Conservation (phyloP, 2,329 filamentous ascomycete species). For the Fusarium mangiferae region DNA sequence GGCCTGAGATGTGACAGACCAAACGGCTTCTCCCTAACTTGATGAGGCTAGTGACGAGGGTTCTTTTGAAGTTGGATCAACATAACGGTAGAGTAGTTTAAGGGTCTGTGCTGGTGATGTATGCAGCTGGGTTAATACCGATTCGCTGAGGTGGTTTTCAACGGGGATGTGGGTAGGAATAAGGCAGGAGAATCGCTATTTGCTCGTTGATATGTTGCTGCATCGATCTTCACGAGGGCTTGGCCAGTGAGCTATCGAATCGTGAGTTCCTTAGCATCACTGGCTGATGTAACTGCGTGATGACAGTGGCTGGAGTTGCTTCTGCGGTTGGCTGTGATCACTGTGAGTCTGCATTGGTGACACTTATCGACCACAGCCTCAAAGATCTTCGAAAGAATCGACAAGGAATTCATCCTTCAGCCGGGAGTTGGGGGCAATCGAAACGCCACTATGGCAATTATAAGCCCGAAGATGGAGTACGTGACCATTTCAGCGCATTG, state of each 20-base stretch:
- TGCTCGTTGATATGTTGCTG: neutral
- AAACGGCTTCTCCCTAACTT: constrained; percentile 10
- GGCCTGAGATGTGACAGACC: neutral
- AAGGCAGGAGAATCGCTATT: neutral
- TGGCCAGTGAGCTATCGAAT: neutral
- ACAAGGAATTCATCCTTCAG: neutral
- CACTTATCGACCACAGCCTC: neutral
- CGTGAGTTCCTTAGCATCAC: neutral
- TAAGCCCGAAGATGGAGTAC: neutral
- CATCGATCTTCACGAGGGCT: neutral
- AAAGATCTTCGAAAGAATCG: neutral
- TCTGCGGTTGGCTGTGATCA: neutral
- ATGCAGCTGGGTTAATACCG: constrained; percentile 16
- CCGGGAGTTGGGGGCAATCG: neutral
- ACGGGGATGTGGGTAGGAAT: neutral
- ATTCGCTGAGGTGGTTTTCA: constrained; percentile 16
- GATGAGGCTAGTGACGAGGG: constrained; percentile 15
- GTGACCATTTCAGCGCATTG: neutral
- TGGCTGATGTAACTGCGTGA: neutral
- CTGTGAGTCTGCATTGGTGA: neutral
- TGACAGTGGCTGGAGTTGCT: neutral
- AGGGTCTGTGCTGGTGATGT: constrained; percentile 12
- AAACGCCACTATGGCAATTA: constrained; percentile 1
- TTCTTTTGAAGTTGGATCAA: constrained; percentile 21
- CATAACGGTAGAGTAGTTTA: constrained; percentile 9